These are phyloP conservation scores for Aspergillus fischeri DNA, from an alignment of 2,329 filamentous ascomycete species.

Conservation along the genomic window DNA sequence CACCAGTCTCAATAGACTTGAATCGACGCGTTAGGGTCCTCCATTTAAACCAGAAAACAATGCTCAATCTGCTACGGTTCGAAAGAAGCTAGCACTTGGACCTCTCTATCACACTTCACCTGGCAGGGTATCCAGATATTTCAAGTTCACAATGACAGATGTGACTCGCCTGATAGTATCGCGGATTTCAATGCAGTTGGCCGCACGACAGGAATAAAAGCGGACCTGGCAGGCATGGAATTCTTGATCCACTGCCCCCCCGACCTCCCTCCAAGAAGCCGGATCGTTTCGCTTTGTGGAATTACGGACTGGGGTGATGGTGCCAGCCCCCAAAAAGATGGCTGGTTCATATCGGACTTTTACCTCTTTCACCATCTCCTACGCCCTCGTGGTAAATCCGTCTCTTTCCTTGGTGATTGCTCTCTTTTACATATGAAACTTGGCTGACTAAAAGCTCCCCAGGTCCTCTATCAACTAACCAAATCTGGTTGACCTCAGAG, in stretches of 20 bases:
- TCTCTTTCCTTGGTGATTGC: not conserved
- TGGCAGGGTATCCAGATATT: not conserved
- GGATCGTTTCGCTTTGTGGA: conserved; percentile 3
- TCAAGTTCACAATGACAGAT: not conserved
- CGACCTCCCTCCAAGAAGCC: conserved; percentile 1
- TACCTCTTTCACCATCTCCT: conserved; percentile 8
- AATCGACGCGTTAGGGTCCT: too few species aligned
- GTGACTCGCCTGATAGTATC: not conserved
- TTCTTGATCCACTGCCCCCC: conserved; percentile 3
- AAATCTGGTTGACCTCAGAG: conserved; percentile 12
- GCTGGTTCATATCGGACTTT: conserved; percentile 10
- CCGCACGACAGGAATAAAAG: not conserved
- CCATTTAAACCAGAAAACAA: too few species aligned
- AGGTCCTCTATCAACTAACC: conserved; percentile 4
- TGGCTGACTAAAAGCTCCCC: not conserved
- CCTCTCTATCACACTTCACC: not conserved
- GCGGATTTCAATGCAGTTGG: not conserved
- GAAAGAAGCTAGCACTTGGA: too few species aligned
- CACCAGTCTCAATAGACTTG: too few species aligned
- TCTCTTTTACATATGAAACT: not conserved
- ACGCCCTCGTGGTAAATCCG: conserved; percentile 1
- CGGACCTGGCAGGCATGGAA: not conserved
- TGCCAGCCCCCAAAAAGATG: conserved; percentile 2
- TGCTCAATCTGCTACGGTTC: too few species aligned
- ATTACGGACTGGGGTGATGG: not conserved